Percentiles rank a stretch among this genome's conserved stretches.
These are phyloP conservation scores for Oidiodendron maius DNA, from an alignment of 495 filamentous ascomycete species.

Conservation along the genomic window DNA sequence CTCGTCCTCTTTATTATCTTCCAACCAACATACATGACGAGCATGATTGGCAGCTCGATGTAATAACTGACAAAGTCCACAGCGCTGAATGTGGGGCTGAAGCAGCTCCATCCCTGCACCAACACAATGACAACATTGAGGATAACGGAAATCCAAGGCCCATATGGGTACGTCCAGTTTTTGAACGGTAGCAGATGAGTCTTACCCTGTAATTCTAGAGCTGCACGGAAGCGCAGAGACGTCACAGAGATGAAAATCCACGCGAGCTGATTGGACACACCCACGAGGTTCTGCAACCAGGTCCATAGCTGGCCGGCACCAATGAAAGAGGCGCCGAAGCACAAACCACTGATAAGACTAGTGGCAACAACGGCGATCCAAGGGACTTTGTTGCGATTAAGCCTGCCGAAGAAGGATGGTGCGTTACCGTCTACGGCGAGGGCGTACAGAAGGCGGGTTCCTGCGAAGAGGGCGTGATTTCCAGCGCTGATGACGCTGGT, in stretches of 20 bases:
- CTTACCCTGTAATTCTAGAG: slow-evolving; percentile 44
- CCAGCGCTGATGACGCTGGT: slow-evolving; percentile 67
- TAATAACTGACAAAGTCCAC: slow-evolving; percentile 47
- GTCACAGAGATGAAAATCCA: slow-evolving; percentile 56
- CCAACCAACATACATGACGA: slow-evolving; percentile 44
- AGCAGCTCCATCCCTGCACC: slow-evolving; percentile 55
- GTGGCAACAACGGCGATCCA: slow-evolving; percentile 55
- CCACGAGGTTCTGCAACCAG: slow-evolving; percentile 41
- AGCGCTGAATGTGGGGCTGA: slow-evolving; percentile 42
- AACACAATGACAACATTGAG: slow-evolving; percentile 51
- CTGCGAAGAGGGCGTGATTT: slow-evolving; percentile 57
- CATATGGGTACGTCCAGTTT: slow-evolving; percentile 56
- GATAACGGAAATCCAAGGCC: slow-evolving; percentile 43
- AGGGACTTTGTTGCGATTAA: slow-evolving; percentile 52
- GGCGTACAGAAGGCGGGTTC: slow-evolving; percentile 57
- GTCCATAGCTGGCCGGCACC: slow-evolving; percentile 40
- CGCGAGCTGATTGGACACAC: slow-evolving; percentile 57
- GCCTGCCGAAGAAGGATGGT: slow-evolving; percentile 44
- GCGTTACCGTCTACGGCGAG: slow-evolving; percentile 54
- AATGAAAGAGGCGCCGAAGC: slow-evolving; percentile 57
- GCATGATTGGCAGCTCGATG: slow-evolving; percentile 50
- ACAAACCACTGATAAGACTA: slow-evolving; percentile 47
- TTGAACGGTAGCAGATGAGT: slow-evolving; percentile 54
- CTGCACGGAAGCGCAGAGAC: slow-evolving; percentile 53
- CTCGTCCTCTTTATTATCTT: slow-evolving; percentile 49